Conservation (phyloP, 1,284 basidiomycete genomes). For the Flammula alnicola region DNA sequence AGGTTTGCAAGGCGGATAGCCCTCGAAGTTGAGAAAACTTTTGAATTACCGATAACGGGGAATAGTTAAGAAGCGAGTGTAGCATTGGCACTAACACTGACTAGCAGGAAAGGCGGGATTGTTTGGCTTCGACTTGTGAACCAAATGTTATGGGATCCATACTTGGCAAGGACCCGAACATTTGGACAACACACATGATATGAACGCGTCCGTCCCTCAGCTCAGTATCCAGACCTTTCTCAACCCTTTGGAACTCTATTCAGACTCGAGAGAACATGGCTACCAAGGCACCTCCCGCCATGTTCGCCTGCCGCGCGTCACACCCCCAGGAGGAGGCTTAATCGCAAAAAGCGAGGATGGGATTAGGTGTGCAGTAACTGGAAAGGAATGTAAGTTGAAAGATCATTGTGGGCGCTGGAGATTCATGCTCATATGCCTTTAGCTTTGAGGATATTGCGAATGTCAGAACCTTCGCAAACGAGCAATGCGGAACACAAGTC, state of each 20-base stretch:
- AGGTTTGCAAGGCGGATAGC: no score
- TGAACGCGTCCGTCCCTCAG: constrained; percentile 25
- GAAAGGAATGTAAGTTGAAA: constrained; percentile 66
- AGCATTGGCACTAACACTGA: no score
- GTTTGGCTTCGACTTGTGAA: no score
- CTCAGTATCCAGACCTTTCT: constrained; percentile 29
- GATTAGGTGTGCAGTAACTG: constrained; percentile 67
- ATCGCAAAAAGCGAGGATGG: constrained; percentile 73
- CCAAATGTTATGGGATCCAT: no score
- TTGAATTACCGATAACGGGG: no score
- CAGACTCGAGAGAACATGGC: constrained; percentile 44
- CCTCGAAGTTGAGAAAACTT: no score
- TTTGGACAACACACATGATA: no score
- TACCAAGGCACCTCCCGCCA: constrained; percentile 49
- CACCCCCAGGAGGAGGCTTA: constrained; percentile 61
- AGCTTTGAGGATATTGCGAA: constrained; percentile 70
- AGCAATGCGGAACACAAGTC: constrained; percentile 53
- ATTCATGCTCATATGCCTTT: constrained; percentile 12
- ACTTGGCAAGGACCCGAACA: no score
- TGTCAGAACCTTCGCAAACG: constrained; percentile 51
- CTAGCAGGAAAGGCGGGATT: no score
- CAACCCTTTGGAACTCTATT: constrained; percentile 35
- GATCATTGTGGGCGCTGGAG: neutral
- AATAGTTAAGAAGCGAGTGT: no score
- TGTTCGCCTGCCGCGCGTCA: constrained; percentile 60